Base-by-base conservation (phyloP, 108 stramenopile species). In the Cyclotella cryptica region DNA sequence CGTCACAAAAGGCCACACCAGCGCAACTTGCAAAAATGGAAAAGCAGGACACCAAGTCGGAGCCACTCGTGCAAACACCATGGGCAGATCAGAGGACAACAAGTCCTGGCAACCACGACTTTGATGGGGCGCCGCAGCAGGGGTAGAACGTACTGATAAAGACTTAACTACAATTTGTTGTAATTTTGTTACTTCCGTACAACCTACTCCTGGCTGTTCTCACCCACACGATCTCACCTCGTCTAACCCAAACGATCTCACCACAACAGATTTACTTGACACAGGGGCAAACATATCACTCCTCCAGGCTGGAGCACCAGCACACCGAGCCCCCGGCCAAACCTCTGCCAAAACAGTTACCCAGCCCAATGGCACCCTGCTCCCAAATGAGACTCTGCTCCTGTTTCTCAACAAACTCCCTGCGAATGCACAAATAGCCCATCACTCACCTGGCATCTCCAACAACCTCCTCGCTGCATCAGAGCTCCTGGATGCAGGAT, bases 331-430 rank as follows among this genome's bases (percentile, higher is more conserved):
- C 3, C n/a, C 49, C 49, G 19, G 3, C 1, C n/a, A 17, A 8
- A 3, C 3, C 1, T 3, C 19, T 3, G 3, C 17, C 3, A 51
- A 19, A 17, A 7, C 3, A 4, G 14, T 58, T 3, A 58, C 26
- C 14, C 22, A 27, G 4, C 57, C 10, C 2, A 22, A 27, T 3
- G 57, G 57, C 6, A 28, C 18, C 4, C 2, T 24, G 26, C 6
- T 58, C 26, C 6, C 57, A 58, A 19, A 3, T 3, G n/a, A 51
- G 3, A 19, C 49, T 51, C n/a, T 51, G 6, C n/a, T 19, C 6
- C 4, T 58, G 3, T 35, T 5, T 3, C 62, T 63, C 40, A 63
- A 42, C 29, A 63, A 41, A 35, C 62, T 63, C 12, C 62, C 62
- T 6, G 27, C 30, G 1, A 1, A 39, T 7, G 62, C 62, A 5